Base-by-base conservation (phyloP, 306 rosid species). In the Dryas octopetala region DNA sequence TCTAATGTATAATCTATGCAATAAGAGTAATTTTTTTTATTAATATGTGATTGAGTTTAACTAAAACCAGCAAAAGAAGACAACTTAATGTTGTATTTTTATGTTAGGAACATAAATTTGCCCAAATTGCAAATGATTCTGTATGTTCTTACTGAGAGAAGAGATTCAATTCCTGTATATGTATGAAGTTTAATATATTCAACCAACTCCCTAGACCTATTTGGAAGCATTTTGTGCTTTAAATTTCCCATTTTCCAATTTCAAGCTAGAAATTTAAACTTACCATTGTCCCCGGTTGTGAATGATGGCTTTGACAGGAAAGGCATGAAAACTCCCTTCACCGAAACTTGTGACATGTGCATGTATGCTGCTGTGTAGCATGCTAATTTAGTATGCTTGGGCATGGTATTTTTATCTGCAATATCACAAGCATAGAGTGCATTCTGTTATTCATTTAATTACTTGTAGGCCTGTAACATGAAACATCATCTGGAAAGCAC, bases 391-490 rank as follows among this genome's bases (percentile, higher is more conserved):
- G 7, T 38, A 5, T 67, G 57, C 6, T 48, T 48, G 3, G 58
- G 23, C 4, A 41, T 55, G 23, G 50, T 43, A 5, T 3, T 14
- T 41, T 71, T 13, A 0, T 43, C 41, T 54, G 19, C 40, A 9
- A 70, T 15, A n/a, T 55, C 0, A 53, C 23, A 17, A 71, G 43
- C 50, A 68, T 47, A 63, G 23, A 11, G 19, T 67, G 68, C 79
- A 43, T 57, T 44, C 57, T 48, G 57, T 45, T 17, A 15, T 5
- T 15, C 14, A 1, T 16, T n/a, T 54, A n/a, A 54, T 54, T n/a
- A 16, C 23, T 0, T 54, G 28, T 32, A 12, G 44, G 65, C 44
- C 5, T 67, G 58, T 32, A 9, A 68, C 72, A 68, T 68, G 45
- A 68, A 68, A 26, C 10, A 48, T 49, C 72, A 48, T 49, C 17